phyloP scores from a whole-genome alignment of 805 yeast species.

The Hanseniaspora guilliermondii region DNA sequence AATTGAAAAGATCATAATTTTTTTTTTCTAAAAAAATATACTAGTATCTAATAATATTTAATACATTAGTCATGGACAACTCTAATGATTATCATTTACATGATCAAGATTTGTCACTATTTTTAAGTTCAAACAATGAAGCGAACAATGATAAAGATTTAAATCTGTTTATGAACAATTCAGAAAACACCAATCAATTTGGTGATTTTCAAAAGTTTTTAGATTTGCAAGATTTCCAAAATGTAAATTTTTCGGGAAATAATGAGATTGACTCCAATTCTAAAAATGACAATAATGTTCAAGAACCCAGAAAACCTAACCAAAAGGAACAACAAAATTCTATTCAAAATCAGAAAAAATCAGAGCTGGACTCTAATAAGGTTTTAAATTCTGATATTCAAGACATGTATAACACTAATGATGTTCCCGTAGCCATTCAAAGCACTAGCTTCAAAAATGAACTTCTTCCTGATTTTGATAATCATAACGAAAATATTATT shows the following conservation, averaged over 20 bases:
- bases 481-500: background rate
- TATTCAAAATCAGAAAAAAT: background rate
- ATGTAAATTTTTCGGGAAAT: background rate
- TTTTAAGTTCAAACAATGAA: background rate
- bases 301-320: background rate
- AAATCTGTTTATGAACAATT: background rate
- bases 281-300: background rate
- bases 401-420: background rate
- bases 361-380: constrained; percentile 11
- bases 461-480: constrained; percentile 6
- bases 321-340: background rate
- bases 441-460: constrained; percentile 9
- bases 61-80: background rate
- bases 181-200: background rate
- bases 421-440: constrained; percentile 6
- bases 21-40: background rate
- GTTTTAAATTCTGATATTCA: constrained; percentile 10
- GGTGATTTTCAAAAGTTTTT: constrained; percentile 1
- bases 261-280: background rate
- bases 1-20: too few species aligned
- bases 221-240: constrained; percentile 3
- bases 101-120: background rate
- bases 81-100: background rate
- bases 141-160: background rate
- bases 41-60: background rate